Base-by-base conservation (phyloP, 257 asterid genomes). In the Paraleonurus japonicus region DNA sequence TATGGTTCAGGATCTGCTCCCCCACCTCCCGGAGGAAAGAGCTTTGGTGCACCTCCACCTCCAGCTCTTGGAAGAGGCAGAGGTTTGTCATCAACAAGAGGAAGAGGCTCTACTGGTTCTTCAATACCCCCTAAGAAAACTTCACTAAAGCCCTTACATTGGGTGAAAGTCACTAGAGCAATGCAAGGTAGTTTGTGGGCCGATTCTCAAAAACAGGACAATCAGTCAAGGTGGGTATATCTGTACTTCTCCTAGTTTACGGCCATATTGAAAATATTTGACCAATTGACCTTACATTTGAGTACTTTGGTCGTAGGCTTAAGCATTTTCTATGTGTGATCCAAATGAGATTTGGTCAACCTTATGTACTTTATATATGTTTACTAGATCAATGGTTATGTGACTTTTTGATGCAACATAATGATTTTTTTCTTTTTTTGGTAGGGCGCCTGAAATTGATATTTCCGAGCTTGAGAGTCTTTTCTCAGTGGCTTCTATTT, bases 101-200 rank as follows among this genome's bases (percentile, higher is more conserved):
- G 92, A 75, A 86, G 92, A 83, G 84, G 79, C 75, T 72, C 87
- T 48, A 69, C 66, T 60, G 90, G 84, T 74, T 78, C 91, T 73
- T 81, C 90, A 48, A 94, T 89, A 73, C 97, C 97, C 69, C 95
- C 96, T 2, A 94, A 89, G 68, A 94, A 89, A 84, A 70, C 92
- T 62, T 78, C 98, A 61, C 57, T 94, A 63, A 94, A 94, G 85
- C 97, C 98, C 60, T 87, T 94, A 75, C 97, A 94, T 68, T 94
- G 98, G 98, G 94, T 89, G 33, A 94, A 94, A 87, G 98, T 94
- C 74, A 89, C 98, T 71, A 85, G 96, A 67, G 96, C 96, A 54
- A 78, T 90, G 92, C 97, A 94, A 78, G 98, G 97, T 70, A 94
- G 98, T 82, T 73, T 94, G 79, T 94, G 98, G 98, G 98, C 98